Conservation (phyloP, 768 basidiomycete genomes). For the Tricholoma furcatifolium region DNA sequence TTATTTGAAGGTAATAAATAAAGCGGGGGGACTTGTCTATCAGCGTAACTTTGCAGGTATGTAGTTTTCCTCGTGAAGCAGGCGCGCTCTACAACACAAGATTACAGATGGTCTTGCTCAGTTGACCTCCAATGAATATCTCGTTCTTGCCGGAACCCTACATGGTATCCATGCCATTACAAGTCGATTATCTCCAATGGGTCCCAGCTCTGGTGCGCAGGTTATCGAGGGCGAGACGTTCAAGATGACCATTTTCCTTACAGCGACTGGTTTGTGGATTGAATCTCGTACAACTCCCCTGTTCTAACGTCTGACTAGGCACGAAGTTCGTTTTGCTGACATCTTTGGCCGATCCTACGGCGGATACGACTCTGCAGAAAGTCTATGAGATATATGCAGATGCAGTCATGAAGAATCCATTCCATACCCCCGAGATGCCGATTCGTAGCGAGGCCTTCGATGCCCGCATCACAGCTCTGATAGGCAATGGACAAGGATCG, state of each 20-base stretch:
- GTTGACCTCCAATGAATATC: slow-evolving; percentile 89
- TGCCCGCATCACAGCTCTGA: slow-evolving; percentile 56
- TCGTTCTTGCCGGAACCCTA: slow-evolving; percentile 93
- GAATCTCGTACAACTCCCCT: background rate
- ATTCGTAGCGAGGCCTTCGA: slow-evolving; percentile 92
- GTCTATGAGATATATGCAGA: slow-evolving; percentile 95
- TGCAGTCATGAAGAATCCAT: slow-evolving; percentile 98
- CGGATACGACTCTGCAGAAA: slow-evolving; percentile 72
- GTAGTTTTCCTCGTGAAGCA: slow-evolving; percentile 18
- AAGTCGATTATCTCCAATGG: slow-evolving; percentile 81
- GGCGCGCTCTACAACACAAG: background rate
- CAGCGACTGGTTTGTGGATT: slow-evolving; percentile 71
- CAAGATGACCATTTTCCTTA: slow-evolving; percentile 90
- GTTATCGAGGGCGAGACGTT: slow-evolving; percentile 96
- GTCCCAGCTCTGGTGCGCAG: slow-evolving; percentile 82
- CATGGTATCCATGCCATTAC: slow-evolving; percentile 99
- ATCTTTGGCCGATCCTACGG: slow-evolving; percentile 69
- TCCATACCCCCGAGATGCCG: slow-evolving; percentile 99
- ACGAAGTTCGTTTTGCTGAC: slow-evolving; percentile 95
- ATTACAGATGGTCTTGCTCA: slow-evolving; percentile 83
- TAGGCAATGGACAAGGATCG: slow-evolving; percentile 44
- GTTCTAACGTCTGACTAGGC: slow-evolving; percentile 43
- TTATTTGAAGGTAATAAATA: slow-evolving; percentile 81
- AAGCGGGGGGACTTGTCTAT: slow-evolving; percentile 96
- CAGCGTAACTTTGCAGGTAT: slow-evolving; percentile 88